These are phyloP conservation scores for Ailanthus altissimus DNA, from an alignment of 345 rosid species.

Conservation along the genomic window DNA sequence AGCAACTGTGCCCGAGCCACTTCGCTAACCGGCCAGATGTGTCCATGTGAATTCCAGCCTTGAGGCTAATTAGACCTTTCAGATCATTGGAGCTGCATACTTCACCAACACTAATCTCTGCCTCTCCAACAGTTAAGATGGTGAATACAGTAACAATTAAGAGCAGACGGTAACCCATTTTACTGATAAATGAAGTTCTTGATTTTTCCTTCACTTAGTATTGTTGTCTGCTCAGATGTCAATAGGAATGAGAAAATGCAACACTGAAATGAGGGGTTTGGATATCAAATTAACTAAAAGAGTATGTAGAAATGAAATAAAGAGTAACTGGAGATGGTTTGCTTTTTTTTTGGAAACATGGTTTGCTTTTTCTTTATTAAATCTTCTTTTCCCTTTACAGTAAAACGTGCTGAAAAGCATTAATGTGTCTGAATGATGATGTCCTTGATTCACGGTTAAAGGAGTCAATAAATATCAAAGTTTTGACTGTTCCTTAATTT, in stretches of 20 bases:
- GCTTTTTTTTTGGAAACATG: slow-evolving; percentile 5
- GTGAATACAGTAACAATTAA: slow-evolving; percentile 27
- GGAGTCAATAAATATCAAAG: slow-evolving; percentile 18
- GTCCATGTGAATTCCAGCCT: slow-evolving; percentile 40
- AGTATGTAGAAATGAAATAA: not conserved
- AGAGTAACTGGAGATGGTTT: not conserved
- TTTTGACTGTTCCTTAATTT: not conserved
- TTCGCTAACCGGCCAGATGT: slow-evolving; percentile 46
- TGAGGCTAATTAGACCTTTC: slow-evolving; percentile 43
- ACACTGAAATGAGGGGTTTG: not conserved
- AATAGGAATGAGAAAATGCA: slow-evolving; percentile 11
- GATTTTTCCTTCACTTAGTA: not conserved
- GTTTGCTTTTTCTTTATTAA: slow-evolving; percentile 14
- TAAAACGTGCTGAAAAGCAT: slow-evolving; percentile 39
- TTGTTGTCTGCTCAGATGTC: not conserved
- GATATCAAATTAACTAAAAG: slow-evolving; percentile 7
- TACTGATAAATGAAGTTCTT: slow-evolving; percentile 4
- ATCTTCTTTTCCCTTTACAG: slow-evolving; percentile 26
- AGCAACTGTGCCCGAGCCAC: slow-evolving; percentile 46
- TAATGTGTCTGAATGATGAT: slow-evolving; percentile 35
- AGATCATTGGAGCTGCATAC: slow-evolving; percentile 45
- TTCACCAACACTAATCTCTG: slow-evolving; percentile 16
- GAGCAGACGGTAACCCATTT: slow-evolving; percentile 34
- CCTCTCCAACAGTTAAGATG: slow-evolving; percentile 14
- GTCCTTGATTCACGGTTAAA: slow-evolving; percentile 25